Conservation (phyloP, 805 yeast genomes). For the Maudiozyma saulgeensis region DNA sequence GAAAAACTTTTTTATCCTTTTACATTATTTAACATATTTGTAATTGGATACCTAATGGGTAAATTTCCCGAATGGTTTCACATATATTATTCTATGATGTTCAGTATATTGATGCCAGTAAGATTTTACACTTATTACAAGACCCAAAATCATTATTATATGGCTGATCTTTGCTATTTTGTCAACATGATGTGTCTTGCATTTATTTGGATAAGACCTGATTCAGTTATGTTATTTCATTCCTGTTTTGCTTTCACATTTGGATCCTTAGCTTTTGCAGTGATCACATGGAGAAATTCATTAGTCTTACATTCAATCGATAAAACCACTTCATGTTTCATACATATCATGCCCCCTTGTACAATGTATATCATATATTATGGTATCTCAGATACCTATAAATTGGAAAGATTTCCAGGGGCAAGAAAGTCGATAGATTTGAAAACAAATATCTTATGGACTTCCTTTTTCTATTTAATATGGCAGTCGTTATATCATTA, state of each 20-base stretch:
- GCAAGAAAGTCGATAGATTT: slow-evolving; percentile 51
- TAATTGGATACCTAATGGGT: slow-evolving; percentile 70
- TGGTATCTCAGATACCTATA: slow-evolving; percentile 47
- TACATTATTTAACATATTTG: slow-evolving; percentile 57
- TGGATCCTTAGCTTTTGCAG: slow-evolving; percentile 90
- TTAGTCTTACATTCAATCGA: slow-evolving; percentile 85
- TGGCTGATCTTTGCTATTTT: slow-evolving; percentile 90
- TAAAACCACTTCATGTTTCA: slow-evolving; percentile 83
- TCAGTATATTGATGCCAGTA: slow-evolving; percentile 66
- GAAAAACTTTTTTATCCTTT: slow-evolving; percentile 78
- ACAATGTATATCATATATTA: slow-evolving; percentile 82
- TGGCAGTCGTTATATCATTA: slow-evolving; percentile 92
- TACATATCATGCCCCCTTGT: slow-evolving; percentile 84
- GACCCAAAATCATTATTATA: slow-evolving; percentile 68
- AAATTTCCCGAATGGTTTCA: slow-evolving; percentile 71
- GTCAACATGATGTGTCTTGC: slow-evolving; percentile 62
- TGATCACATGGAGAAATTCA: slow-evolving; percentile 91
- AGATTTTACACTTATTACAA: slow-evolving; percentile 76
- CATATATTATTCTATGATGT: slow-evolving; percentile 54
- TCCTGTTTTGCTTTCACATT: slow-evolving; percentile 78
- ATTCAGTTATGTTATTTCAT: slow-evolving; percentile 60
- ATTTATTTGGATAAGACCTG: slow-evolving; percentile 78
- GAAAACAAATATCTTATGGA: slow-evolving; percentile 44
- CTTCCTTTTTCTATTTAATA: slow-evolving; percentile 69
- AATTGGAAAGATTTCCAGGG: slow-evolving; percentile 63